These are phyloP conservation scores for Linum tenue DNA, from an alignment of 345 rosid species.

Conservation along the genomic window DNA sequence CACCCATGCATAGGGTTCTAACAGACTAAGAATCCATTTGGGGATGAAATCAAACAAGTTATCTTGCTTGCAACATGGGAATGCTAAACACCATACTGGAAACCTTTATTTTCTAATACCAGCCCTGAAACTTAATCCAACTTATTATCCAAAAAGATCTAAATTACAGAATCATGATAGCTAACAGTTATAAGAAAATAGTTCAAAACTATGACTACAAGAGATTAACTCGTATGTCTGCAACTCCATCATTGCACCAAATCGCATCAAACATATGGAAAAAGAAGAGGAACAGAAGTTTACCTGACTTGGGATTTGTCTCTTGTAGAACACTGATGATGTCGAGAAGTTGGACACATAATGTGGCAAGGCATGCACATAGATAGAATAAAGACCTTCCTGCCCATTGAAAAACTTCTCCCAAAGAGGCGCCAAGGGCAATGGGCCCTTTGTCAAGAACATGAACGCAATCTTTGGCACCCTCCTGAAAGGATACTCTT, in stretches of 20 bases:
- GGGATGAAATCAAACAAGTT: too few species aligned
- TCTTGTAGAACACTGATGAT: slow-evolving; percentile 58
- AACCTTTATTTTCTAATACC: too few species aligned
- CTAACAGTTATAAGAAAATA: too few species aligned
- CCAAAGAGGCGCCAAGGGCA: slow-evolving; percentile 90
- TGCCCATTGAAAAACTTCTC: slow-evolving; percentile 72
- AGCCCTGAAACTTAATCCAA: too few species aligned
- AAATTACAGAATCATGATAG: too few species aligned
- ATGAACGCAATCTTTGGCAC: slow-evolving; percentile 86
- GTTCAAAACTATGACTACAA: too few species aligned
- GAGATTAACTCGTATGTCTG: not conserved
- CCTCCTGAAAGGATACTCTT: slow-evolving; percentile 51
- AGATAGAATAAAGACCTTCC: slow-evolving; percentile 52
- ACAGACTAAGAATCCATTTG: too few species aligned
- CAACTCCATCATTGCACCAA: not conserved
- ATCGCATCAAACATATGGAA: not conserved
- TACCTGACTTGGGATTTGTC: slow-evolving; percentile 96
- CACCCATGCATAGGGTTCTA: too few species aligned
- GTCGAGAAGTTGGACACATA: slow-evolving; percentile 38
- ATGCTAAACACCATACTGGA: too few species aligned
- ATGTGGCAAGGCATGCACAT: slow-evolving; percentile 63
- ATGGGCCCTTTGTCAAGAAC: slow-evolving; percentile 83
- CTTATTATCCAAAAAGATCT: too few species aligned
- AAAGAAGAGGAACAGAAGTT: not conserved
- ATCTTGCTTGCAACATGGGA: too few species aligned